Conservation (phyloP, 2,329 filamentous ascomycete species). For the Penicillium sp. region DNA sequence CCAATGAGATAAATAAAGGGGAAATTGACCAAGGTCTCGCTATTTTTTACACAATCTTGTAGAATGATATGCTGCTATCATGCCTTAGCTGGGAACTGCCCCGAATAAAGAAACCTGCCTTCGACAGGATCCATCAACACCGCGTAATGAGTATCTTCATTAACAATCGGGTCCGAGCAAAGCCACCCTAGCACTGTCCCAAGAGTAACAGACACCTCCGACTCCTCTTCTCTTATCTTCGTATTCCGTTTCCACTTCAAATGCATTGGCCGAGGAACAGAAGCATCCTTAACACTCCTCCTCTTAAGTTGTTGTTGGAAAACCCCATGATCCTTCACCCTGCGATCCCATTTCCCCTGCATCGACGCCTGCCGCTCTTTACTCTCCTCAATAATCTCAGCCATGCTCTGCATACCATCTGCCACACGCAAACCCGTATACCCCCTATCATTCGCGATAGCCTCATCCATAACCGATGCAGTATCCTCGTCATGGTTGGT, state of each 20-base stretch:
- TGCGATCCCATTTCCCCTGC: slow-evolving; percentile 41
- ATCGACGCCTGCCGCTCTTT: slow-evolving; percentile 38
- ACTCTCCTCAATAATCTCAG: slow-evolving; percentile 36
- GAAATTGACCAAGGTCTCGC: not conserved
- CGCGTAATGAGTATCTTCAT: slow-evolving; percentile 60
- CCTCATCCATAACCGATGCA: slow-evolving; percentile 15
- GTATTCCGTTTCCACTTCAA: slow-evolving; percentile 11
- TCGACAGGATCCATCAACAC: slow-evolving; percentile 56
- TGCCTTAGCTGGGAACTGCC: slow-evolving; percentile 18
- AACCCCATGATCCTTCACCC: slow-evolving; percentile 21
- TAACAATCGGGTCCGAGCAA: slow-evolving; percentile 53
- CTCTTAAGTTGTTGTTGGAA: not conserved
- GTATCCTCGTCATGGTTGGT: slow-evolving; percentile 56
- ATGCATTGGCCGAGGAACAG: slow-evolving; percentile 15
- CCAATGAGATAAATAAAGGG: not conserved
- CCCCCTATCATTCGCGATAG: slow-evolving; percentile 20
- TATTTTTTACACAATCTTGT: not conserved
- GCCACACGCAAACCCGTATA: slow-evolving; percentile 21
- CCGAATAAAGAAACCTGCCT: slow-evolving; percentile 52
- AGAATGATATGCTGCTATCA: not conserved
- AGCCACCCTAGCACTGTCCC: slow-evolving; percentile 51
- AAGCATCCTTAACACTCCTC: not conserved
- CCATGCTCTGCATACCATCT: slow-evolving; percentile 20
- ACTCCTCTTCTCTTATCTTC: slow-evolving; percentile 4
- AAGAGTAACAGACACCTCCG: slow-evolving; percentile 29